A percentile compares a stretch with the other conserved stretches of the same genome.
Conservation (phyloP, 495 filamentous ascomycete genomes). For the Neurospora sublineolata region DNA sequence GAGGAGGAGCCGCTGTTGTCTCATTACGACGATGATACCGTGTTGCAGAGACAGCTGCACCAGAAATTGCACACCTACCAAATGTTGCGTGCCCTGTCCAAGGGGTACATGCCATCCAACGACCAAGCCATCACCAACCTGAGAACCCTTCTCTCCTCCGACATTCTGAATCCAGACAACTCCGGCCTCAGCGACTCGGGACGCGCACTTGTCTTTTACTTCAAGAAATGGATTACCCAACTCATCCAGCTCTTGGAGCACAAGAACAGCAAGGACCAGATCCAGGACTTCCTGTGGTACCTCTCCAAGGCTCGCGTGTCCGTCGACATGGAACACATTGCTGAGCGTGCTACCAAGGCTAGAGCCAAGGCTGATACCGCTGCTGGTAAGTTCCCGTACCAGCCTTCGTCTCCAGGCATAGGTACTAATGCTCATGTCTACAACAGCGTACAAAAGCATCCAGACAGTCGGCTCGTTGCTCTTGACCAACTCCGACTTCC, state of each 20-base stretch:
- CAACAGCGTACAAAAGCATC: conserved; percentile 65
- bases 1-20: conserved; percentile 62
- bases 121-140: conserved; percentile 76
- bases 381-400: conserved; percentile 44
- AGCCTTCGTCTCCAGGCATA: background rate
- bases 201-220: conserved; percentile 57
- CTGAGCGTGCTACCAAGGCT: conserved; percentile 47
- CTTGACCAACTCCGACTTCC: conserved; percentile 81
- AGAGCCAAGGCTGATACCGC: conserved; percentile 65
- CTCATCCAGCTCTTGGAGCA: conserved; percentile 66
- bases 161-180: conserved; percentile 66
- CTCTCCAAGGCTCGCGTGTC: conserved; percentile 57
- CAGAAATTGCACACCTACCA: conserved; percentile 87
- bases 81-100: conserved; percentile 70
- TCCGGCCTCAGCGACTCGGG: conserved; percentile 68
- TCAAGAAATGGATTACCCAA: conserved; percentile 56
- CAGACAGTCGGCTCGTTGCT: conserved; percentile 74
- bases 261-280: conserved; percentile 76
- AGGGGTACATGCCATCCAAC: conserved; percentile 86
- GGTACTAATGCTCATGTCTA: background rate
- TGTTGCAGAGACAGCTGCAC: conserved; percentile 62
- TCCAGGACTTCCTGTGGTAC: conserved; percentile 89
- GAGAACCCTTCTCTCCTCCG: conserved; percentile 63
- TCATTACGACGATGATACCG: conserved; percentile 73
- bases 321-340: conserved; percentile 56